phyloP scores from a whole-genome alignment of 164 flowering plant genomes.

The Piper betle region DNA sequence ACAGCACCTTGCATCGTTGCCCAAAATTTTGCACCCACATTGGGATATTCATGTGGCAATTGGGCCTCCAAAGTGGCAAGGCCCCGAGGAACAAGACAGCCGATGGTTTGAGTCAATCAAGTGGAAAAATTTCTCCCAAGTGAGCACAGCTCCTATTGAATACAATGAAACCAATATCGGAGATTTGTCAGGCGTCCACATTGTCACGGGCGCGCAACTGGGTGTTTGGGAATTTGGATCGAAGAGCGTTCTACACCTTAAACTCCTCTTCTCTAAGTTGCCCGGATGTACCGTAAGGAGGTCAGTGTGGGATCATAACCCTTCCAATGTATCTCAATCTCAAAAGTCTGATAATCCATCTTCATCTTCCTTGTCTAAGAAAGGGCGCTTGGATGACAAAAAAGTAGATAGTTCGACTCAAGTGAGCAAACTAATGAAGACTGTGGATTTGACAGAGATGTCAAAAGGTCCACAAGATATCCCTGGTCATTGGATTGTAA shows the following conservation, averaged over 20 bases:
- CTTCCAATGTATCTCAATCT: constrained; percentile 19
- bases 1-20: constrained; percentile 64
- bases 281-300: constrained; percentile 80
- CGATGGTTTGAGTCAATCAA: constrained; percentile 87
- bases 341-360: constrained; percentile 12
- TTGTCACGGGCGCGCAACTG: constrained; percentile 91
- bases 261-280: constrained; percentile 61
- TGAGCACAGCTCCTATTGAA: constrained; percentile 61
- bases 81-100: constrained; percentile 91
- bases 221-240: constrained; percentile 97
- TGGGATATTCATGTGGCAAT: constrained; percentile 80
- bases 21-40: constrained; percentile 61
- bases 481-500: constrained; percentile 91
- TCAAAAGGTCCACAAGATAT: constrained; percentile 58
- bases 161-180: constrained; percentile 48
- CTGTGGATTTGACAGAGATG: no score
- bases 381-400: constrained; percentile 30
- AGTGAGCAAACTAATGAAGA: constrained; percentile 41
- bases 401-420: constrained; percentile 20
- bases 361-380: constrained; percentile 32
- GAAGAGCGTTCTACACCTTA: no score
- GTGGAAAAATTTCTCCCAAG: constrained; percentile 87
- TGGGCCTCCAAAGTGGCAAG: constrained; percentile 86
- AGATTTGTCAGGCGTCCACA: constrained; percentile 48
- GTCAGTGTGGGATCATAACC: constrained; percentile 71